A percentile compares a stretch with the other conserved stretches of the same genome.
Evolutionary conservation across 2,329 filamentous ascomycete species (phyloP).

Genomic region (Orbilia javanica): DNA sequence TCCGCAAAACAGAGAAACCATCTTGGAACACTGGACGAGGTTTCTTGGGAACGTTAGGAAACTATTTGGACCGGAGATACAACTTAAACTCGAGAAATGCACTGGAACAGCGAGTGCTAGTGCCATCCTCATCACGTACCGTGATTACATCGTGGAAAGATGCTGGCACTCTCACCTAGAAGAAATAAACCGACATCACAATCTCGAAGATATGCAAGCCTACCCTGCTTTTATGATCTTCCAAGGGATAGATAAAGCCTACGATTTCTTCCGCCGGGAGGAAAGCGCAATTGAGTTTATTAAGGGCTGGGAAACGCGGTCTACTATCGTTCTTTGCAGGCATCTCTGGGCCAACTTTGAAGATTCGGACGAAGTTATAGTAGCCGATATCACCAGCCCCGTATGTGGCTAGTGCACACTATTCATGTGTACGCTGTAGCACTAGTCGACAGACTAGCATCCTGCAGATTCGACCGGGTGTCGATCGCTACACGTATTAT

Average conservation of each 20-base stretch:
- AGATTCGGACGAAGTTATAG: too few relatives aligned
- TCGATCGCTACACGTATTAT: too few relatives aligned
- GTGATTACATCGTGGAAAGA: slow-evolving; percentile 2
- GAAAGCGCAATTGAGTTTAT: neutral
- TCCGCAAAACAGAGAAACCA: neutral
- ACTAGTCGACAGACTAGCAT: too few relatives aligned
- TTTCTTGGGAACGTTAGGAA: neutral
- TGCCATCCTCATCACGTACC: slow-evolving; percentile 11
- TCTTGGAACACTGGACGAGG: neutral
- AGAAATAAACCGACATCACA: neutral
- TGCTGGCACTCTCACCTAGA: neutral
- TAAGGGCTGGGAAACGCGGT: neutral
- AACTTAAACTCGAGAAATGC: neutral
- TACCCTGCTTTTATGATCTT: slow-evolving; percentile 16
- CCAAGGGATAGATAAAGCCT: slow-evolving; percentile 16
- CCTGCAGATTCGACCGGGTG: too few relatives aligned
- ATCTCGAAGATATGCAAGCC: neutral
- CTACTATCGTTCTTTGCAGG: neutral
- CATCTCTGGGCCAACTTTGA: neutral
- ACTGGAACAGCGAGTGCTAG: neutral
- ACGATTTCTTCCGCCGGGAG: slow-evolving; percentile 1
- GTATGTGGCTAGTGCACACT: too few relatives aligned
- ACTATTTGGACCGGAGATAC: neutral
- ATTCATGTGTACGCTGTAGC: too few relatives aligned
- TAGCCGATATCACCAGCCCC: too few relatives aligned